Evolutionary conservation across 495 filamentous ascomycete genomes (phyloP), one percentile per base, ranked within the genome.

Genomic region (Penicillium pulvis): DNA sequence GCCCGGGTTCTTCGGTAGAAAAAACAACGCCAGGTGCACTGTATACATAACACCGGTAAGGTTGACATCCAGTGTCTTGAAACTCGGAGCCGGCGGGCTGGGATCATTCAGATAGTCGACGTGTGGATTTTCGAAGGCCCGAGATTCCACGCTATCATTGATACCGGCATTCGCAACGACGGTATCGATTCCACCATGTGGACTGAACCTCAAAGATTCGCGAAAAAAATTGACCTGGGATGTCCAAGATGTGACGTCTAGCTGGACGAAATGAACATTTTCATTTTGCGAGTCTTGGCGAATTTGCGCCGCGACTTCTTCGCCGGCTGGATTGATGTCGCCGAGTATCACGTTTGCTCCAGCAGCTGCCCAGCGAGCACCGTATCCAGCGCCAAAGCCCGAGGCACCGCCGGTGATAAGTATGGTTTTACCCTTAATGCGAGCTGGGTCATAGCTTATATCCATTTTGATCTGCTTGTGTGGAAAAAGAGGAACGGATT

Each of bases 101-200:
- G 56, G 56, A 52, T 53, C 49, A 26, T 58, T 58, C 49, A 58
- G n/a, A 45, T 58, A 58, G 23, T 58, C 56, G 42, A 53, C 31
- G 1, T 58, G 14, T 3, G 56, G 49, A 6, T 53, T 58, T 47
- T 58, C 56, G n/a, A 58, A 58, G 17, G 23, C 41, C 11, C 26
- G 24, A 19, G 56, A 30, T 42, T 58, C 56, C 12, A n/a, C n/a
- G 2, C 24, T 30, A 30, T 58, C 16, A 49, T 58, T 58, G 49
- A 58, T 58, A 9, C 56, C 56, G 23, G 56, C 56, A 48, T 58
- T 58, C 12, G 56, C 56, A 19, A 58, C 56, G 56, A 58, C 56
- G 6, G 56, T 53, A 26, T 58, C 56, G 28, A 58, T 58, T 48
- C 56, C 56, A 28, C 56, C 56, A 30, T 58, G 49, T 6, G 42